Evolutionary conservation across 2,329 filamentous ascomycete genomes (phyloP), one percentile per base, ranked within the genome.

Genomic region (Alternaria atra): DNA sequence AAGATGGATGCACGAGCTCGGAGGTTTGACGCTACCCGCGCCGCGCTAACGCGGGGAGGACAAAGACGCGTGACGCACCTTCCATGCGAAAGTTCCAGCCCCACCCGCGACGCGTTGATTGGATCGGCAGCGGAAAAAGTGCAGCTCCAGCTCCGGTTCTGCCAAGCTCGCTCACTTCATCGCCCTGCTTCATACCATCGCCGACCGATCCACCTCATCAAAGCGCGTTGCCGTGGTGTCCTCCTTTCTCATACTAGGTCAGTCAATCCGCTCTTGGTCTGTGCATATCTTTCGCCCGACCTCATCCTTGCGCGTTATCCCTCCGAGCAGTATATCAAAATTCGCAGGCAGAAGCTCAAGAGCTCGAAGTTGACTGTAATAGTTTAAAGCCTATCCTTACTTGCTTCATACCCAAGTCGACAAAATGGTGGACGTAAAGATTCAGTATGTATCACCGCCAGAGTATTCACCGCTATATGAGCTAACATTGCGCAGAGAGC

Each of bases 401-500:
- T 47, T 32, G 43, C 13, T 60, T 43, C 43, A 52, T 47, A 17
- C 43, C 17, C 43, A 40, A 44, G n/a, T 56, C 30, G 52, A 55
- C 63, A 65, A 51, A 23, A 74, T 70, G 74, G 72, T 74, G 37
- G 81, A 83, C 71, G 69, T 77, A 61, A 83, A 82, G 73, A 77
- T 82, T 40, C 79, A 81, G 80, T 82, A 71, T 59, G 79, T 67
- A 30, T 13, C 27, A 29, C 27, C 15, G 15, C n/a, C 25, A 42
- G 30, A 30, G 7, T 12, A 40, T 25, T 40, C 13, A 25, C 17
- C 29, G 47, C 47, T 44, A 46, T 27, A 10, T 15, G 34, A 32
- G 34, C 76, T 79, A 67, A 78, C 68, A 64, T 37, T 27, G n/a
- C 54, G 44, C 78, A 96, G 93, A 82, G 93, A 97, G 81, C 89